phyloP scores from a whole-genome alignment of 148 eudicot species.

The Rhododendron molle region DNA sequence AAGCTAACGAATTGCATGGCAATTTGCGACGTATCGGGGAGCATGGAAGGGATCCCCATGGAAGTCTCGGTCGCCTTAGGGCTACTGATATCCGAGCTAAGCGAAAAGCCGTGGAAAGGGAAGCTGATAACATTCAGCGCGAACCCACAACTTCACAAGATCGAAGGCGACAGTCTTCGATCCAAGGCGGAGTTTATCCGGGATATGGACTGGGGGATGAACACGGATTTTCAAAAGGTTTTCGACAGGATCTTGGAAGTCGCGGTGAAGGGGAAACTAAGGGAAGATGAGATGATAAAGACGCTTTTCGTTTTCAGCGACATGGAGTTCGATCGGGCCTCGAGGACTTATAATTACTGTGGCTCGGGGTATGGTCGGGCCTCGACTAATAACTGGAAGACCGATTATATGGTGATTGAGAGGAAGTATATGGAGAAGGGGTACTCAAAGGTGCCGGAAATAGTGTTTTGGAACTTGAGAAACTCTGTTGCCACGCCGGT shows the following conservation, averaged over 20 bases:
- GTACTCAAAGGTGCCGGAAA: conserved; percentile 22
- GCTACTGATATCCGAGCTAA: conserved; percentile 28
- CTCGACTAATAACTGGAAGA: conserved; percentile 25
- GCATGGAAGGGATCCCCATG: conserved; percentile 40
- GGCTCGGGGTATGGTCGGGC: too few relatives aligned
- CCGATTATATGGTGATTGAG: conserved; percentile 23
- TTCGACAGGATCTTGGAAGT: conserved; percentile 37
- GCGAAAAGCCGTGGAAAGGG: conserved; percentile 36
- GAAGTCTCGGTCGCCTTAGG: conserved; percentile 44
- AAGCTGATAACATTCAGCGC: conserved; percentile 31
- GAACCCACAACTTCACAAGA: conserved; percentile 19
- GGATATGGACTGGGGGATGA: conserved; percentile 23
- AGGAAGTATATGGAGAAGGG: conserved; percentile 27
- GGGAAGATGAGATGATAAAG: conserved; percentile 36
- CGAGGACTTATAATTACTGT: not conserved
- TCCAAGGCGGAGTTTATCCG: conserved; percentile 23
- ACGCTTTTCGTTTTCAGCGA: conserved; percentile 49
- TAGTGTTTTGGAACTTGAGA: conserved; percentile 34
- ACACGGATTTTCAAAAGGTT: conserved; percentile 35
- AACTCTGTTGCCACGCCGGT: conserved; percentile 25
- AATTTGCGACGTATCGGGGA: conserved; percentile 45
- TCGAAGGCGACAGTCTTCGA: conserved; percentile 15
- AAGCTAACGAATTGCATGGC: conserved; percentile 40
- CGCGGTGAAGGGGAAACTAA: conserved; percentile 18
- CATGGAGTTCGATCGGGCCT: conserved; percentile 43